phyloP scores from a whole-genome alignment of 2,329 filamentous ascomycete species.

The Neophaeococcomyces aloes region DNA sequence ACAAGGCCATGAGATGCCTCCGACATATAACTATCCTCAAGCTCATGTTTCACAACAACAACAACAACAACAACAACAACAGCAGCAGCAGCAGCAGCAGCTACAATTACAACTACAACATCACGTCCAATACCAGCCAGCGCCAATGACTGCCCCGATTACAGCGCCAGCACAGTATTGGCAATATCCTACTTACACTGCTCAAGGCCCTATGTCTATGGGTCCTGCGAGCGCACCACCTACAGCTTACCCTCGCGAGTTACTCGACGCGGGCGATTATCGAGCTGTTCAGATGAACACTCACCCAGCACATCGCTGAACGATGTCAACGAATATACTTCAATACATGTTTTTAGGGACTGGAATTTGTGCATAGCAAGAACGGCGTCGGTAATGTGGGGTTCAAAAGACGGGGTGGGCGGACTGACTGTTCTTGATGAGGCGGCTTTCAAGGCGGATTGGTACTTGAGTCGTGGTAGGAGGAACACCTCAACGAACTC shows the following conservation, averaged over 20 bases:
- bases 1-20: constrained; percentile 13
- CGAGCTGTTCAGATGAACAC: constrained; percentile 11
- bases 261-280: constrained; percentile 15
- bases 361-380: constrained; percentile 5
- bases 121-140: constrained; percentile 2
- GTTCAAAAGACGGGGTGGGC: background rate
- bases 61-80: no score
- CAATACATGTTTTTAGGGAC: constrained; percentile 4
- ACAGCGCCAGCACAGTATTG: constrained; percentile 26
- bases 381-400: background rate
- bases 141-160: constrained; percentile 24
- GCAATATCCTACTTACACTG: constrained; percentile 29
- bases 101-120: no score
- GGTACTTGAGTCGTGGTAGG: background rate
- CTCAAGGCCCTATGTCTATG: constrained; percentile 23
- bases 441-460: background rate
- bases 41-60: constrained; percentile 14
- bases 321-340: constrained; percentile 5
- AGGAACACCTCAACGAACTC: constrained; percentile 2
- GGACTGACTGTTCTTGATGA: background rate
- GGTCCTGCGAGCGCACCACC: constrained; percentile 21
- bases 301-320: constrained; percentile 6
- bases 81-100: constrained; percentile 19
- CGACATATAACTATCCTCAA: constrained; percentile 16
- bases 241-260: constrained; percentile 14